Base-by-base conservation (phyloP, 345 rosid genomes). In the Euphorbia pulcherrima region DNA sequence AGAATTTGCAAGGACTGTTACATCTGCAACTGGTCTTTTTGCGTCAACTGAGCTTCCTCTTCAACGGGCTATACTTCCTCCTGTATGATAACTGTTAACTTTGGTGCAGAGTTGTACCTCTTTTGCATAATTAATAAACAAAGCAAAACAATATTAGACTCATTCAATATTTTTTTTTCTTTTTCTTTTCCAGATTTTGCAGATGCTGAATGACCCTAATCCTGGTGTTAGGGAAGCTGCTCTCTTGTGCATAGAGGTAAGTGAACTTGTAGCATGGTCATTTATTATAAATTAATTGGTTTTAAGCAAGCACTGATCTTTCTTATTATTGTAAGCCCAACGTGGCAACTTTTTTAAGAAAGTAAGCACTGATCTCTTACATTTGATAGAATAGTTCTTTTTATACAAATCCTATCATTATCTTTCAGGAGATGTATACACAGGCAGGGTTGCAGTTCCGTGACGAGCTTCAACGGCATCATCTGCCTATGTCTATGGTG, bases 401-500 rank as follows among this genome's bases (percentile, higher is more conserved):
- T 59, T 4, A 17, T 26, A 41, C 48, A 64, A 57, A 64, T 54
- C 28, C 54, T 21, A 50, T 51, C 24, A 37, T 54, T 77, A 17
- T 65, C 73, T 86, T 73, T 56, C 90, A 94, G 99, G 99, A 91
- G 72, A 94, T 94, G 99, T 92, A 94, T 64, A 70, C 76, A n/a
- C 97, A 90, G 69, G 92, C 87, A 17, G 99, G 99, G 58, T 62
- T 86, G 76, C 99, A 94, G 62, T 92, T 94, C 72, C 96, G 95
- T 21, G 99, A 94, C 69, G 99, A 94, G 82, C 97, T 94, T 82
- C 93, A 89, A 56, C 97, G 97, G 26, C 87, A 94, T 77, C 78
- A 88, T 73, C 91, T 94, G 81, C 93, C 99, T 62, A 78, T 82
- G 44, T 83, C 84, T 64, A 86, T 89, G 99, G 99, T 91, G 79